phyloP scores from a whole-genome alignment of 345 rosid species.

The Brassica incana region DNA sequence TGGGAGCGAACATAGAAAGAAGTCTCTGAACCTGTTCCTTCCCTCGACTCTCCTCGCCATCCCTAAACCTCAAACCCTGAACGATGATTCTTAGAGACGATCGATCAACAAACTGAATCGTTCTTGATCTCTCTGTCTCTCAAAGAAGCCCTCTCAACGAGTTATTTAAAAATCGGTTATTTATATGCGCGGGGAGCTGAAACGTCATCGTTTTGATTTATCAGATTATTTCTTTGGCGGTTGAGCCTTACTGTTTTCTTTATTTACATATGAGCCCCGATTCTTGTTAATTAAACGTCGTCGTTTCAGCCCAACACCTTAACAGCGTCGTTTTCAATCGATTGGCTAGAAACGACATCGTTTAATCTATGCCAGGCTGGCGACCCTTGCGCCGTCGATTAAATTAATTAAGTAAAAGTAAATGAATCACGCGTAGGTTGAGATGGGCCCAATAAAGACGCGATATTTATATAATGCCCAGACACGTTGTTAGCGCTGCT shows the following conservation, averaged over 20 bases:
- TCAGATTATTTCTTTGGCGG: neutral
- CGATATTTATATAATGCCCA: neutral
- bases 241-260: neutral
- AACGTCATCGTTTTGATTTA: neutral
- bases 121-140: neutral
- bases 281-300: neutral
- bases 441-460: neutral
- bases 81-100: neutral
- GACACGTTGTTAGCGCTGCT: neutral
- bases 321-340: too few species aligned
- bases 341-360: neutral
- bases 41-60: slow-evolving; percentile 3
- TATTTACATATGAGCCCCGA: neutral
- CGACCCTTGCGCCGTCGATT: neutral
- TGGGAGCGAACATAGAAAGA: neutral
- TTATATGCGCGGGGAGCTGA: neutral
- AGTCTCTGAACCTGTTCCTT: neutral
- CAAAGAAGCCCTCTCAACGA: too few species aligned
- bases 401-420: neutral
- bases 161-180: neutral
- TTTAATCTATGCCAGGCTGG: neutral
- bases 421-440: neutral
- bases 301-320: neutral
- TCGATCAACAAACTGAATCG: slow-evolving; percentile 12
- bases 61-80: neutral